Evolutionary conservation across 805 yeast genomes (phyloP).

Genomic region (Candida arabinofermentans): DNA sequence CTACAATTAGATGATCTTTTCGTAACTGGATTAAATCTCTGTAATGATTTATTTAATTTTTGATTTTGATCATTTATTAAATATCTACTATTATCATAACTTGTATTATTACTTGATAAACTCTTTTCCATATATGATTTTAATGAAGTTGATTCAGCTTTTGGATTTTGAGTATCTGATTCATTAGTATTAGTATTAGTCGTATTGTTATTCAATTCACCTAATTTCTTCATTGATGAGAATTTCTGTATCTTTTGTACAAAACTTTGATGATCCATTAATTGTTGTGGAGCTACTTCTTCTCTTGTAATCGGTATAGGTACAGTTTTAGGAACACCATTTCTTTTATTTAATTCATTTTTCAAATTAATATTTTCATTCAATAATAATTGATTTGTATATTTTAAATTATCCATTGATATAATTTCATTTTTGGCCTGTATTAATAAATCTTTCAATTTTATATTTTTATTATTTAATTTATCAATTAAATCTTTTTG

Average conservation of each 20-base stretch:
- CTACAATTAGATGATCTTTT: not conserved
- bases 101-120: conserved; percentile 5
- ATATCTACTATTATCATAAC: not conserved
- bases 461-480: conserved; percentile 4
- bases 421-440: conserved; percentile 12
- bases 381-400: not conserved
- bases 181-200: not conserved
- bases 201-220: not conserved
- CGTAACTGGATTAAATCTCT: not conserved
- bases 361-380: conserved; percentile 1
- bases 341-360: not conserved
- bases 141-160: conserved; percentile 3
- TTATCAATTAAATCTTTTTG: conserved; percentile 4
- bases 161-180: not conserved
- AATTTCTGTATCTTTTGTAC: conserved; percentile 12
- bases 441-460: conserved; percentile 8
- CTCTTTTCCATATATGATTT: conserved; percentile 14
- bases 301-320: too few relatives aligned
- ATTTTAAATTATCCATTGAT: conserved; percentile 6
- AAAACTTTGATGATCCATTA: conserved; percentile 8
- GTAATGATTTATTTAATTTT: not conserved
- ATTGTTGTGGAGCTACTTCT: not conserved
- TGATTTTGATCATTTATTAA: not conserved
- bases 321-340: not conserved
- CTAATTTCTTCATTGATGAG: conserved; percentile 6